Conservation (phyloP, 2,329 filamentous ascomycete species). For the Ascochyta lentis region DNA sequence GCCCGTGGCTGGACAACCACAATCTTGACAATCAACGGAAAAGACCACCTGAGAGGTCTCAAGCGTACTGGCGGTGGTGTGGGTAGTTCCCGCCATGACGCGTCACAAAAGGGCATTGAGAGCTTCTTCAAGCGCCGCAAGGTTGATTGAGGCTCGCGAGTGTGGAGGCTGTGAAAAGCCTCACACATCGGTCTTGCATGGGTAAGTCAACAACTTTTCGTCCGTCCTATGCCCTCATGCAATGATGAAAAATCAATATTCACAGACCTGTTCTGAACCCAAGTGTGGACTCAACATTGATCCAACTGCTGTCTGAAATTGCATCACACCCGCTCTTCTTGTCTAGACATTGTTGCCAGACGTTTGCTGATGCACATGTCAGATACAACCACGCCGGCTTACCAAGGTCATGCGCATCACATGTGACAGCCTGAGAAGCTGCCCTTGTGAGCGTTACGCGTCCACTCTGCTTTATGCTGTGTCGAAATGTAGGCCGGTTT, state of each 20-base stretch:
- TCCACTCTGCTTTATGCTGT: no score
- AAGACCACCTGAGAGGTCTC: conserved; percentile 73
- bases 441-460: no score
- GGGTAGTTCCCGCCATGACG: conserved; percentile 77
- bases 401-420: not conserved
- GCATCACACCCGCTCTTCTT: conserved; percentile 3
- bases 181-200: not conserved
- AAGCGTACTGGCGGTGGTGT: conserved; percentile 84
- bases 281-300: conserved; percentile 73
- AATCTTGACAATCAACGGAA: conserved; percentile 71
- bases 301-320: conserved; percentile 81
- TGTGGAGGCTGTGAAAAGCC: not conserved
- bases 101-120: conserved; percentile 76
- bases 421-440: not conserved
- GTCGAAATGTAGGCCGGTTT: no score
- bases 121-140: conserved; percentile 74
- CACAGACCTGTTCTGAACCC: conserved; percentile 86
- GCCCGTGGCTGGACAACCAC: conserved; percentile 54
- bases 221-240: conserved; percentile 27
- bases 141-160: conserved; percentile 35
- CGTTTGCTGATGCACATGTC: conserved; percentile 9
- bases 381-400: not conserved
- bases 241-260: conserved; percentile 67
- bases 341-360: not conserved
- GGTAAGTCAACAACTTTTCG: conserved; percentile 30